Evolutionary conservation across 2,329 filamentous ascomycete genomes (phyloP), one percentile per base, ranked within the genome.

Genomic region (Bipolaris victoriae): DNA sequence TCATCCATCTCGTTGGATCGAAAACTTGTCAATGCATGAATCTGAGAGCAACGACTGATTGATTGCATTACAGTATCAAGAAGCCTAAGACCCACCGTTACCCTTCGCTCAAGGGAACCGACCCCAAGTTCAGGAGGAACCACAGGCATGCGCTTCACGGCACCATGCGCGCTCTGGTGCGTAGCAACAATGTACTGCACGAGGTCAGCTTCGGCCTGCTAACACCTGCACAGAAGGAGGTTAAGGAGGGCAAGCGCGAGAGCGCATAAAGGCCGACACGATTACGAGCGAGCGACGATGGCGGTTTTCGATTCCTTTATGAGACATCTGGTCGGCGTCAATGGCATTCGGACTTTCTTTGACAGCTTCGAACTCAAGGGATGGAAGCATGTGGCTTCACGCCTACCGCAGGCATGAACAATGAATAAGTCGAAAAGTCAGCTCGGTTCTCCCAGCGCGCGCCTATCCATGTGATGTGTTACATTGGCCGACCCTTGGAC

Each of bases 71-170:
- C 80, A 97, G 94, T 85, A 99, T 99, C 88, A 98, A 98, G 90
- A 98, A 97, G 90, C 95, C 95, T 70, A 97, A 97, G 89, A 98
- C 95, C 79, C 88, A 93, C 83, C 88, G 95, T 86, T 99, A 99
- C 86, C 95, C 95, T 70, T 98, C 94, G 75, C 90, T 99, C 78
- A 97, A 97, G 81, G 95, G 95, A 77, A 95, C 92, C 81, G 95
- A 99, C 85, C 93, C 95, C 80, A 99, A 99, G 89, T 99, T 99
- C 88, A 90, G 95, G 83, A 90, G 95, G 84, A 99, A 99, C 88
- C 95, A 99, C 87, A 92, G 92, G 86, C 94, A 99, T 88, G 95
- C 95, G 82, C 92, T 98, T 68, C 95, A 98, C 87, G 95, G 95
- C 82, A 99, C 93, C 80, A 92, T 91, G 87, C 96, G 91, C 86